phyloP scores from a whole-genome alignment of 2,329 filamentous ascomycete genomes.

The Xylaria sp. region DNA sequence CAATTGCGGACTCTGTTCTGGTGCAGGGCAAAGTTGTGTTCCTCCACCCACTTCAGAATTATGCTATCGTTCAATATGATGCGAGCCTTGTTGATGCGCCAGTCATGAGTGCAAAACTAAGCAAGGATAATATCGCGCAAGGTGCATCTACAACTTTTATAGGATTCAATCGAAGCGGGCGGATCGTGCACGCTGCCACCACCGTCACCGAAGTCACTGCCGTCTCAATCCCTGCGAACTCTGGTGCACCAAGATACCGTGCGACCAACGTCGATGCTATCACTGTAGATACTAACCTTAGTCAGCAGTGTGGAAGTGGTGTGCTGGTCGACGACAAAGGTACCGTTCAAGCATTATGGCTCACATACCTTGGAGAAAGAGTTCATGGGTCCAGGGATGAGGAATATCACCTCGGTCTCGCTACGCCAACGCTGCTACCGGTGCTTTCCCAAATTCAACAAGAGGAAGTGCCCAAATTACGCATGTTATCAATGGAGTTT shows the following conservation, averaged over 20 bases:
- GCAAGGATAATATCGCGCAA: slow-evolving; percentile 84
- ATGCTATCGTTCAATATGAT: slow-evolving; percentile 94
- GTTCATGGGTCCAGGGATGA: slow-evolving; percentile 85
- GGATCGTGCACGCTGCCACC: slow-evolving; percentile 92
- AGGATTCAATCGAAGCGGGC: slow-evolving; percentile 95
- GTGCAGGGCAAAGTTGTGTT: slow-evolving; percentile 95
- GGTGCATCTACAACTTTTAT: slow-evolving; percentile 96
- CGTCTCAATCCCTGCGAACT: slow-evolving; percentile 94
- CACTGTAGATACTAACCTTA: slow-evolving; percentile 92
- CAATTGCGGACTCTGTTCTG: slow-evolving; percentile 95
- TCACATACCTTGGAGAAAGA: slow-evolving; percentile 95
- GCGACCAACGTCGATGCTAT: slow-evolving; percentile 97
- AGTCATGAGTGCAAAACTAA: slow-evolving; percentile 87
- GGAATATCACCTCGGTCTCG: slow-evolving; percentile 94
- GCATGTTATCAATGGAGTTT: slow-evolving; percentile 94
- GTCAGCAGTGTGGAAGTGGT: slow-evolving; percentile 91
- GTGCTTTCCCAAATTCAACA: slow-evolving; percentile 88
- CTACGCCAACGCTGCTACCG: slow-evolving; percentile 86
- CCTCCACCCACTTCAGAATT: slow-evolving; percentile 96
- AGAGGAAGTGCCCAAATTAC: slow-evolving; percentile 80
- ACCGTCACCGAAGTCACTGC: slow-evolving; percentile 97
- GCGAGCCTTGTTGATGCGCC: slow-evolving; percentile 92
- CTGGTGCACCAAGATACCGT: slow-evolving; percentile 88
- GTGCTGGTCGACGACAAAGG: slow-evolving; percentile 91
- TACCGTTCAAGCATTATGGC: slow-evolving; percentile 93